phyloP scores from a whole-genome alignment of 495 filamentous ascomycete species.

The Xylaria flabelliformis region DNA sequence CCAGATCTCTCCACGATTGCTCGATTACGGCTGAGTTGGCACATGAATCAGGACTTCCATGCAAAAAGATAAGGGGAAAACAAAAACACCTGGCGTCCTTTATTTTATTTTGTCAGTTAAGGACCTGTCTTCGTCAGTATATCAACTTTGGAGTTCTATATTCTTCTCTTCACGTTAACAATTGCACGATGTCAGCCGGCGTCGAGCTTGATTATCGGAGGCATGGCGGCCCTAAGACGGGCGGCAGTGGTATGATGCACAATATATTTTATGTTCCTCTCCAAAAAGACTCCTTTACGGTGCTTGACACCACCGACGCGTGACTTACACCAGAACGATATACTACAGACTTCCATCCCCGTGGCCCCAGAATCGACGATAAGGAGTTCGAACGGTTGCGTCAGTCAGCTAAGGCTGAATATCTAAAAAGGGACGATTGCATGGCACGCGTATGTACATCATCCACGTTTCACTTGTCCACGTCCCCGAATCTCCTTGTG shows the following conservation, averaged over 20 bases:
- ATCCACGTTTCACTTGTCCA: conserved; percentile 6
- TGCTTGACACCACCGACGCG: neutral
- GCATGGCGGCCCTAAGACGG: neutral
- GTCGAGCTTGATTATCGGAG: neutral
- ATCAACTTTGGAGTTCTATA: neutral
- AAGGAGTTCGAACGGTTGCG: neutral
- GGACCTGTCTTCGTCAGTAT: neutral
- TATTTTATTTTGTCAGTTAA: neutral
- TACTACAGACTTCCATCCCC: conserved; percentile 83
- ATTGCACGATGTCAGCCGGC: conserved; percentile 11
- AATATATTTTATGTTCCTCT: neutral
- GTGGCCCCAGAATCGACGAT: conserved; percentile 68
- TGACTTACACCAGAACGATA: conserved; percentile 2
- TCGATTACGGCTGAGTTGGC: neutral
- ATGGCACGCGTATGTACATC: conserved; percentile 65
- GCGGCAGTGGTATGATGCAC: neutral
- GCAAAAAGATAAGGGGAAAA: neutral
- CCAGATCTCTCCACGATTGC: conserved; percentile 27
- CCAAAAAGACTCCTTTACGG: neutral
- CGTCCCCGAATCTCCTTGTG: neutral
- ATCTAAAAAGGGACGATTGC: conserved; percentile 69
- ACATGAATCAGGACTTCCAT: neutral
- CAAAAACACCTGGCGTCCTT: neutral
- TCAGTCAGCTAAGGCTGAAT: neutral
- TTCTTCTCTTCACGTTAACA: neutral